Evolutionary conservation across 2,329 filamentous ascomycete species (phyloP), one percentile per base, ranked within the genome.

Genomic region (Thielaviopsis cerberus): DNA sequence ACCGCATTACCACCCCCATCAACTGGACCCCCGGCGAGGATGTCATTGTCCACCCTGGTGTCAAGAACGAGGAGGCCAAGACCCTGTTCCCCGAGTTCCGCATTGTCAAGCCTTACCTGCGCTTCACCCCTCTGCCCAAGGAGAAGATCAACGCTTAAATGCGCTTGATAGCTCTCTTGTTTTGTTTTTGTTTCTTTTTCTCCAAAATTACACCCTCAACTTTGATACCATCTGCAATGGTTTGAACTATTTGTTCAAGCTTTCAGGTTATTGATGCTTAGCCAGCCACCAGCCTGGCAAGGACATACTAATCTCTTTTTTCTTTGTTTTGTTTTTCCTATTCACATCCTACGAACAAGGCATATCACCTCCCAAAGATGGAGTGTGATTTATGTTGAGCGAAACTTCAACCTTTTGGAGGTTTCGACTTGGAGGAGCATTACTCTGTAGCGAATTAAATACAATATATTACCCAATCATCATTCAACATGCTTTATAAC

Each of bases 11-110:
- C 63, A 92, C 87, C 59, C 89, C 89, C 54, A 90, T 95, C 72
- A 86, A 95, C 77, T 95, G 89, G 89, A 76, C 83, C 45, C 82
- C 82, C 51, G 89, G 89, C 57, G 85, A 94, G 67, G 89, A 96
- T 69, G 90, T 95, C 64, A 94, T 96, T 68, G 86, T 96, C 62
- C 88, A 89, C 68, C 88, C 89, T 53, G 77, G 76, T 62, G 81
- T 95, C 69, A 85, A 81, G 69, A 89, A 88, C 62, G 86, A 87
- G 70, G 84, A 92, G 74, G 90, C 89, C 68, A 84, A 83, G 78
- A 82, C 85, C 73, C 82, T 94, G 68, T 95, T 94, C 78, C 87
- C 87, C 62, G 78, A 91, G 63, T 79, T 82, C 72, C 76, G 76
- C 67, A 76, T 77, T 63, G 77, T 83, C 70, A 83, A 83, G 77